Conservation (phyloP, 116 monocot species). For the Papilionanthe hybrid region DNA sequence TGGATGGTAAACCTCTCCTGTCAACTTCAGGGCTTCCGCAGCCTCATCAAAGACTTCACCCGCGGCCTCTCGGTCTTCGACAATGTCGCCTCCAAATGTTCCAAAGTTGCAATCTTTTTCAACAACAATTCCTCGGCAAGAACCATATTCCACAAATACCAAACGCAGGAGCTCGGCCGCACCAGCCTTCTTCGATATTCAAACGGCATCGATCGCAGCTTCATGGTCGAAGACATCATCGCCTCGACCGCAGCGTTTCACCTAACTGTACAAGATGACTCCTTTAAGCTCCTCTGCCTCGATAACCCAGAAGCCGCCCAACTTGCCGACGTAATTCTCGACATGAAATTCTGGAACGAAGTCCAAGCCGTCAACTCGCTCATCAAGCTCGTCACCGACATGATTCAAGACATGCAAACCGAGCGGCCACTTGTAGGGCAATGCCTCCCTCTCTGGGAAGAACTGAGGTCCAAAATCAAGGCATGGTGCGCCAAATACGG, state of each 20-base stretch:
- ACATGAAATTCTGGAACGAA: conserved; percentile 65
- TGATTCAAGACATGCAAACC: conserved; percentile 60
- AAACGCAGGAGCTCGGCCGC: conserved; percentile 53
- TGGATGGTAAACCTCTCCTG: conserved; percentile 95
- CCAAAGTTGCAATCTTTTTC: conserved; percentile 56
- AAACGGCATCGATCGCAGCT: neutral
- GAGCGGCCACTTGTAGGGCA: conserved; percentile 85
- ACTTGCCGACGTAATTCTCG: conserved; percentile 48
- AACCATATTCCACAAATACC: conserved; percentile 49
- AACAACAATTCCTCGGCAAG: conserved; percentile 49
- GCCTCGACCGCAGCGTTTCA: conserved; percentile 40
- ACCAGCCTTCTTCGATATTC: conserved; percentile 34
- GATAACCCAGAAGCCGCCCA: conserved; percentile 46
- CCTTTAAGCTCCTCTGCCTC: conserved; percentile 41
- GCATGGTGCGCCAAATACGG: conserved; percentile 63
- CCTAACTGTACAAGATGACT: conserved; percentile 40
- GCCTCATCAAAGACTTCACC: conserved; percentile 61
- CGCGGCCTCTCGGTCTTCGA: conserved; percentile 56
- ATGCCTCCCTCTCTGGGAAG: conserved; percentile 92
- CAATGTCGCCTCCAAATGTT: conserved; percentile 30
- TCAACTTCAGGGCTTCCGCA: conserved; percentile 61
- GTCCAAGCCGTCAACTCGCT: conserved; percentile 64
- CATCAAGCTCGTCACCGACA: conserved; percentile 38
- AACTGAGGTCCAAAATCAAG: conserved; percentile 59
- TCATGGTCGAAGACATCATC: conserved; percentile 70